Conservation (phyloP, 257 asterid genomes). For the Rhazya stricta region DNA sequence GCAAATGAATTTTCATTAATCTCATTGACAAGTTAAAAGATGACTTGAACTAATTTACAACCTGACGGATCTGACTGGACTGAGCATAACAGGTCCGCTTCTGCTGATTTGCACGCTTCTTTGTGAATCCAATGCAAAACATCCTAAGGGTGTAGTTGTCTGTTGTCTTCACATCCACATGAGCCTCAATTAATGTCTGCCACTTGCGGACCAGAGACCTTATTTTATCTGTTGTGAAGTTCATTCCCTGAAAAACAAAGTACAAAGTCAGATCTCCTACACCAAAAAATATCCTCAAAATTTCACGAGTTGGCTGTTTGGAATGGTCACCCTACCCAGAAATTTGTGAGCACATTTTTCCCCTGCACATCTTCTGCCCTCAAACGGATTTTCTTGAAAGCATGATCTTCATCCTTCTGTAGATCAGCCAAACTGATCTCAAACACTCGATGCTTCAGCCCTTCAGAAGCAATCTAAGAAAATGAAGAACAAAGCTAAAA, state of each 20-base stretch:
- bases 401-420: slow-evolving; percentile 38
- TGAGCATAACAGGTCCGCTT: slow-evolving; percentile 38
- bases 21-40: background rate
- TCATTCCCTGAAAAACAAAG: slow-evolving; percentile 27
- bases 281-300: background rate
- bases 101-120: slow-evolving; percentile 40
- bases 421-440: slow-evolving; percentile 41
- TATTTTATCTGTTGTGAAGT: slow-evolving; percentile 34
- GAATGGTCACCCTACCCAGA: slow-evolving; percentile 25
- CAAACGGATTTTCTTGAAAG: slow-evolving; percentile 34
- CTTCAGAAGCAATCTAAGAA: slow-evolving; percentile 37
- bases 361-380: slow-evolving; percentile 44
- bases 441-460: slow-evolving; percentile 38
- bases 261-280: background rate
- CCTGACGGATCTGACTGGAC: slow-evolving; percentile 41
- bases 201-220: slow-evolving; percentile 41
- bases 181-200: slow-evolving; percentile 39
- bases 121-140: slow-evolving; percentile 42
- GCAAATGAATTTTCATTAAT: background rate
- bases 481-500: background rate
- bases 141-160: slow-evolving; percentile 31
- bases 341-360: slow-evolving; percentile 33
- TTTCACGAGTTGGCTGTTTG: background rate
- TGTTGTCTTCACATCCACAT: slow-evolving; percentile 36
- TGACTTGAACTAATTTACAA: slow-evolving; percentile 3